Evolutionary conservation across 495 filamentous ascomycete species (phyloP).

Genomic region (Massariosphaeria phaeospora): DNA sequence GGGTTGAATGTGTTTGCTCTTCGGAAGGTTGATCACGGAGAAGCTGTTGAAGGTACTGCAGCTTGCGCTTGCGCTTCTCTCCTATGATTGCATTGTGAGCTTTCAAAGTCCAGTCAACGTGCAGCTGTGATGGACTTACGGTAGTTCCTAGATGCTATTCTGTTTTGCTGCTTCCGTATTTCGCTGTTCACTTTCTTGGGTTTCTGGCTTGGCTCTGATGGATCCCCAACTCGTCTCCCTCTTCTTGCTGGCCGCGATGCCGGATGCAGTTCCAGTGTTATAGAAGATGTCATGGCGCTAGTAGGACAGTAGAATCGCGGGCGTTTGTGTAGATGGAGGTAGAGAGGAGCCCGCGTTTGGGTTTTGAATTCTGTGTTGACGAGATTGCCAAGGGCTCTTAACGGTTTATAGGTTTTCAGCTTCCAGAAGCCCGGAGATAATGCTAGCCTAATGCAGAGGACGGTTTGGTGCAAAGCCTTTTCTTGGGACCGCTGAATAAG

Average conservation of each 20-base stretch:
- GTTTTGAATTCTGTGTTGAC: slow-evolving; percentile 4
- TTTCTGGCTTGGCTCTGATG: slow-evolving; percentile 13
- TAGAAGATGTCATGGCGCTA: slow-evolving; percentile 14
- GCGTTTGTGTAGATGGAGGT: background rate
- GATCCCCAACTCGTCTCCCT: background rate
- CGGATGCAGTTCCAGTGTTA: background rate
- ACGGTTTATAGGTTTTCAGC: slow-evolving; percentile 8
- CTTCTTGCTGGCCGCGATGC: slow-evolving; percentile 11
- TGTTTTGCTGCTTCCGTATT: slow-evolving; percentile 27
- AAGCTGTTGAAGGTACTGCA: slow-evolving; percentile 26
- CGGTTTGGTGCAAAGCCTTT: slow-evolving; percentile 3
- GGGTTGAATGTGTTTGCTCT: background rate
- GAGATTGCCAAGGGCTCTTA: slow-evolving; percentile 5
- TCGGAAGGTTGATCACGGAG: slow-evolving; percentile 4
- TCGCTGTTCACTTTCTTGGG: slow-evolving; percentile 29
- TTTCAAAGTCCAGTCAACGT: no score
- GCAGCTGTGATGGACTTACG: slow-evolving; percentile 2
- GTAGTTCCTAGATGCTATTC: slow-evolving; percentile 30
- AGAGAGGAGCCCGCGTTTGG: background rate
- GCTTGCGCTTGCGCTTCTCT: slow-evolving; percentile 29
- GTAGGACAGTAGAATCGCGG: background rate
- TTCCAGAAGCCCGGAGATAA: background rate
- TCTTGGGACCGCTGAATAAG: slow-evolving; percentile 24
- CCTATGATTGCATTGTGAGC: no score
- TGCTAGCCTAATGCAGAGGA: background rate